phyloP scores from a whole-genome alignment of 345 rosid genomes.

The Excoecaria agallocha region DNA sequence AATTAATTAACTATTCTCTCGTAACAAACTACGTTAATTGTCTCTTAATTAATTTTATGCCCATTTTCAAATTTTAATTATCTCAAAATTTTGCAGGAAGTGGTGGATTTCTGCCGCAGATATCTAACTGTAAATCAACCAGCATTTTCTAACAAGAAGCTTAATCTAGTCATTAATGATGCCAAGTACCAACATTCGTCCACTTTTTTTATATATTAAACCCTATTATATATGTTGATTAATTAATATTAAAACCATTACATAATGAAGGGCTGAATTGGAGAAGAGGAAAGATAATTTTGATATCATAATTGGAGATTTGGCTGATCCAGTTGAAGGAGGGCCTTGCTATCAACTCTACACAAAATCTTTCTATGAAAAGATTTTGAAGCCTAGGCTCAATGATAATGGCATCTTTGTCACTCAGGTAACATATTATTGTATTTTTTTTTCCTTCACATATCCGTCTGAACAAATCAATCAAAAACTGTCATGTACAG shows the following conservation, averaged over 20 bases:
- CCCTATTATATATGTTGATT: background rate
- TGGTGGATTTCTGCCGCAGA: conserved; percentile 75
- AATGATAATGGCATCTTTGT: conserved; percentile 75
- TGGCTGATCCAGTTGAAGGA: conserved; percentile 96
- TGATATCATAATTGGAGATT: conserved; percentile 90
- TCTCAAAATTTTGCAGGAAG: conserved; percentile 53
- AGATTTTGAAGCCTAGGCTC: conserved; percentile 75
- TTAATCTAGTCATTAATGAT: conserved; percentile 71
- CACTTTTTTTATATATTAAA: background rate
- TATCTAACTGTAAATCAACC: conserved; percentile 65
- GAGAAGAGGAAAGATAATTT: conserved; percentile 67
- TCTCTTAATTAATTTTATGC: too few relatives aligned
- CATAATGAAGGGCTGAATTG: conserved; percentile 64
- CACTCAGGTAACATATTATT: conserved; percentile 55
- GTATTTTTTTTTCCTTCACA: background rate
- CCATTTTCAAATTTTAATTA: background rate
- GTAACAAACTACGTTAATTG: too few relatives aligned
- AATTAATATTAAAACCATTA: background rate
- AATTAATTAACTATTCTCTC: background rate
- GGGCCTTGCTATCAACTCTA: conserved; percentile 98
- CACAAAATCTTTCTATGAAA: conserved; percentile 85
- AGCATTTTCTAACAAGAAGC: conserved; percentile 76
- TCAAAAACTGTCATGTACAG: too few relatives aligned
- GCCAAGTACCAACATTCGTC: conserved; percentile 58
- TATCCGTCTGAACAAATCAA: background rate